Evolutionary conservation across 192 early-diverging fungal genomes (phyloP), one percentile per base, ranked within the genome.

Genomic region (Coemansia sp.): DNA sequence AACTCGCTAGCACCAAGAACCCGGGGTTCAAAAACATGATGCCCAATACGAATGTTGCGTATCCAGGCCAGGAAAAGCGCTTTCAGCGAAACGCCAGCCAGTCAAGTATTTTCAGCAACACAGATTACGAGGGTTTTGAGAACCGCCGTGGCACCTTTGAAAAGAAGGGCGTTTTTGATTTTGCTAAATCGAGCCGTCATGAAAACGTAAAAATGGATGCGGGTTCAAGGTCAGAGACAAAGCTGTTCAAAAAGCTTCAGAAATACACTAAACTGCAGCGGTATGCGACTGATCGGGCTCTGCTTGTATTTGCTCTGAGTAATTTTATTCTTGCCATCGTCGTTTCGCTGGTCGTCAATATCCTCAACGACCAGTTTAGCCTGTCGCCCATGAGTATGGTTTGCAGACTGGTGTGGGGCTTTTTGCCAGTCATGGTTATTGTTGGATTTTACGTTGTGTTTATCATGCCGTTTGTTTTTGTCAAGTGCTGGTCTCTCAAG

Each of bases 401-500:
- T 11, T 81, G 79, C 67, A 52, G 51, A n/a, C 18, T 81, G 60
- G 18, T 73, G 12, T 81, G 79, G 79, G 79, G 74, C 0, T 76
- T 81, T 28, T 34, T 81, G 15, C 79, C 79, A 6, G 37, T 68
- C 33, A 66, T 70, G 0, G 67, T 48, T 5, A 41, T 76, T 2
- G 55, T 66, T 0, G 67, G 53, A 9, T 4, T 63, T 9, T 81
- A 72, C 17, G 64, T 64, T 6, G 51, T 76, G 8, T 38, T 76
- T 5, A 28, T 81, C 20, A 51, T 76, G 59, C 79, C 79, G 2
- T 34, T 67, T 14, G 37, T 81, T 15, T 71, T 73, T 8, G 33
- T 70, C 53, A 73, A 76, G 62, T 76, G 74, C 61, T 81, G 79
- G 79, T 56, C 45, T 22, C 57, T 81, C 59, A 69, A 73, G 38